Evolutionary conservation across 106 monocot species (phyloP).

Genomic region (Cymbidium sinense): DNA sequence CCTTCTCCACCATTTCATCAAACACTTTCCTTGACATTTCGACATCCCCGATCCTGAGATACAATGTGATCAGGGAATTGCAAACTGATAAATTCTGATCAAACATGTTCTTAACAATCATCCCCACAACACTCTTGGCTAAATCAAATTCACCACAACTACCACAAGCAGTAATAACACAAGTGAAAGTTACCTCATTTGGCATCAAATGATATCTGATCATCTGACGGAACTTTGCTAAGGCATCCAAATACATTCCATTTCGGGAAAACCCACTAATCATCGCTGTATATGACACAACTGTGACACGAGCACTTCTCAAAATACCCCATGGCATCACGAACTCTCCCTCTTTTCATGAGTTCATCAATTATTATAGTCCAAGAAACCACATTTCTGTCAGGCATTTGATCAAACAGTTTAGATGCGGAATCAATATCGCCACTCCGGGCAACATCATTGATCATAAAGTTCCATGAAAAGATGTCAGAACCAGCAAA

Average conservation of each 20-base stretch:
- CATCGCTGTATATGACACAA: constrained; percentile 42
- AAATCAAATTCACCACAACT: constrained; percentile 10
- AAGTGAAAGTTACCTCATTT: constrained; percentile 42
- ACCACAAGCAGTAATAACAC: constrained; percentile 25
- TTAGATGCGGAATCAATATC: neutral
- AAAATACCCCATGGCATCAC: constrained; percentile 21
- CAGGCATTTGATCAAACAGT: constrained; percentile 5
- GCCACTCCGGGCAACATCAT: neutral
- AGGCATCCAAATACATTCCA: constrained; percentile 20
- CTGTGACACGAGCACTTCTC: constrained; percentile 19
- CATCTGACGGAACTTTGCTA: constrained; percentile 31
- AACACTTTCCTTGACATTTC: constrained; percentile 28
- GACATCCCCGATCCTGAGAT: constrained; percentile 27
- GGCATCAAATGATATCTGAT: constrained; percentile 27
- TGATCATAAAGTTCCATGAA: constrained; percentile 5
- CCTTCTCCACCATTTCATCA: constrained; percentile 45
- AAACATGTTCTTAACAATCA: constrained; percentile 35
- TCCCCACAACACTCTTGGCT: constrained; percentile 20
- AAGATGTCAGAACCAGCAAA: neutral
- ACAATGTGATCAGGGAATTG: constrained; percentile 50
- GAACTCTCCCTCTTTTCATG: constrained; percentile 42
- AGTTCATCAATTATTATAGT: constrained; percentile 42
- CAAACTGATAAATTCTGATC: constrained; percentile 20
- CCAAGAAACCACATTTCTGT: constrained; percentile 7
- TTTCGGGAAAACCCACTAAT: constrained; percentile 41